phyloP scores from a whole-genome alignment of 1,284 basidiomycete genomes.

The Tetrapyrgos nigripes region DNA sequence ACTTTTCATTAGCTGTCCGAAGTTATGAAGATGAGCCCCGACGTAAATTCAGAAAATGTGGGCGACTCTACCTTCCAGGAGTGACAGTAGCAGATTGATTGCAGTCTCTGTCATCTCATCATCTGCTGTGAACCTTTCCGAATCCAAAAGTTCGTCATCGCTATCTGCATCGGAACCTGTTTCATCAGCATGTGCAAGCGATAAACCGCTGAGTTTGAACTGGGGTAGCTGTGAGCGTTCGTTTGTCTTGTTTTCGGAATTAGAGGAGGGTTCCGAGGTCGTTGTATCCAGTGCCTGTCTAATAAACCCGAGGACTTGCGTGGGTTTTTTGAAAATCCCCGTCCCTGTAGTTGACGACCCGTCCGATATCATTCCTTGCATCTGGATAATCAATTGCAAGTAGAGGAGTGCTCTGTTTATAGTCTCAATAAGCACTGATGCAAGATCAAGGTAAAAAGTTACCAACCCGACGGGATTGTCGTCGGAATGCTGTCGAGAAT shows the following conservation, averaged over 20 bases:
- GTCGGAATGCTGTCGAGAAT: slow-evolving; percentile 47
- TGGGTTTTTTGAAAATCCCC: slow-evolving; percentile 73
- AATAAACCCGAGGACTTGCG: slow-evolving; percentile 80
- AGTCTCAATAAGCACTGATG: background rate
- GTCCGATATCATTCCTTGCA: slow-evolving; percentile 71
- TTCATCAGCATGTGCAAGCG: slow-evolving; percentile 38
- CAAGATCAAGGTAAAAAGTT: slow-evolving; percentile 14
- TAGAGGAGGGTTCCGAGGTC: slow-evolving; percentile 18
- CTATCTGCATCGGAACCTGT: slow-evolving; percentile 53
- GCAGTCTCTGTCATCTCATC: slow-evolving; percentile 80
- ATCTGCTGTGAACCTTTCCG: slow-evolving; percentile 46
- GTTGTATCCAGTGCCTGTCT: slow-evolving; percentile 65
- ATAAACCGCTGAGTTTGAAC: slow-evolving; percentile 51
- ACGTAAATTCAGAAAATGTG: background rate
- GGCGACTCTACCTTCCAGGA: slow-evolving; percentile 74
- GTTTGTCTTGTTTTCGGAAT: background rate
- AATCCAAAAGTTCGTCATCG: slow-evolving; percentile 62
- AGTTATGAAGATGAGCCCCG: slow-evolving; percentile 7
- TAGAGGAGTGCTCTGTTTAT: slow-evolving; percentile 56
- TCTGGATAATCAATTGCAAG: slow-evolving; percentile 80
- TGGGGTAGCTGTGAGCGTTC: background rate
- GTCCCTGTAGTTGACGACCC: slow-evolving; percentile 62
- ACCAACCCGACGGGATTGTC: slow-evolving; percentile 61
- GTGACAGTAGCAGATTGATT: slow-evolving; percentile 78
- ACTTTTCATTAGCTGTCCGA: slow-evolving; percentile 65